phyloP scores from a whole-genome alignment of 23 red algal species.

The Chondrus crispus region DNA sequence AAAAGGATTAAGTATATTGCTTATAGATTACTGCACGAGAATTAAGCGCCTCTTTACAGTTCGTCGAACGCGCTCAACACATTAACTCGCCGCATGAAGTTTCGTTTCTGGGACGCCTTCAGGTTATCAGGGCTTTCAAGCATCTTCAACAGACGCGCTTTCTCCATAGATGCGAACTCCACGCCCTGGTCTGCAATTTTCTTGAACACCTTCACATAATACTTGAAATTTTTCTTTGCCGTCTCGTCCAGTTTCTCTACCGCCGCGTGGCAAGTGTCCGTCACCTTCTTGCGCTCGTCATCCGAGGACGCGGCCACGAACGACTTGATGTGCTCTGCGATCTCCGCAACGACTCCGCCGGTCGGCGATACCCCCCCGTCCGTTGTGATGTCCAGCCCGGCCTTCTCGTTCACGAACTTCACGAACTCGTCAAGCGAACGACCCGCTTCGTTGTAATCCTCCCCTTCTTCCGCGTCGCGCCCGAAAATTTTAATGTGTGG shows the following conservation, averaged over 20 bases:
- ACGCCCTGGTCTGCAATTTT: constrained; percentile 45
- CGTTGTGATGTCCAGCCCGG: constrained; percentile 32
- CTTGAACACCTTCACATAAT: constrained; percentile 42
- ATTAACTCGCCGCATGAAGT: constrained; percentile 51
- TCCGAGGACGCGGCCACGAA: constrained; percentile 24
- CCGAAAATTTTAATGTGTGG: constrained; percentile 54
- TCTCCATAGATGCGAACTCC: constrained; percentile 47
- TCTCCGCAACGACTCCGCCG: constrained; percentile 19
- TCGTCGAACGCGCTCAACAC: constrained; percentile 32
- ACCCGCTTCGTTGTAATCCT: constrained; percentile 34
- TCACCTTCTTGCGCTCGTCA: neutral
- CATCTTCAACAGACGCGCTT: constrained; percentile 11
- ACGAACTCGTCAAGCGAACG: constrained; percentile 4
- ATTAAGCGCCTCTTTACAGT: no score
- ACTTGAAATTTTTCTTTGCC: constrained; percentile 34
- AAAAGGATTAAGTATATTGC: no score
- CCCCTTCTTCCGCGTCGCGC: neutral
- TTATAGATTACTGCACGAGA: no score
- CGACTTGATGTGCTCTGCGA: constrained; percentile 22
- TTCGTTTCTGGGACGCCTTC: constrained; percentile 24
- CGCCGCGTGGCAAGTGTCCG: constrained; percentile 17
- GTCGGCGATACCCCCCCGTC: constrained; percentile 32
- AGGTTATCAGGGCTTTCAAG: constrained; percentile 4
- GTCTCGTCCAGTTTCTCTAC: constrained; percentile 32
- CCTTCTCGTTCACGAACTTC: constrained; percentile 7